Percentiles rank a stretch among this genome's conserved stretches.
Evolutionary conservation across 2,329 filamentous ascomycete species (phyloP).

Genomic region (Xylariaceae sp.): DNA sequence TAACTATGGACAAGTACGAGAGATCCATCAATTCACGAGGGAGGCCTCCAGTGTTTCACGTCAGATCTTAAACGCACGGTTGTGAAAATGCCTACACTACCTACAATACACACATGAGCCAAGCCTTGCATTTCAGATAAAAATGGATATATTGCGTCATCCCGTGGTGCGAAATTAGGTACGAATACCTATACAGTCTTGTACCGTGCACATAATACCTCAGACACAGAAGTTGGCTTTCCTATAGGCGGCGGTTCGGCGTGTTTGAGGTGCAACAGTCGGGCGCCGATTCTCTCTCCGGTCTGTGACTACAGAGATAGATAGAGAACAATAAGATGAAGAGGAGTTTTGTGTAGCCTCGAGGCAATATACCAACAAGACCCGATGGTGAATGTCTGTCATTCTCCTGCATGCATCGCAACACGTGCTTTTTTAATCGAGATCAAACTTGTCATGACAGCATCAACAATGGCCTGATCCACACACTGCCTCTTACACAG

Average conservation of each 20-base stretch:
- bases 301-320: not conserved
- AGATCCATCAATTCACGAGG: not conserved
- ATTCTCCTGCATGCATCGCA: constrained; percentile 16
- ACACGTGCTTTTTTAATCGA: constrained; percentile 15
- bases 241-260: too few species aligned
- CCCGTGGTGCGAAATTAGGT: not conserved
- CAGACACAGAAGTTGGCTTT: not conserved
- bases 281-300: not conserved
- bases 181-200: not conserved
- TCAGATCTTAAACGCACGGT: not conserved
- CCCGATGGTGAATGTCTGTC: constrained; percentile 11
- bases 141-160: constrained; percentile 1
- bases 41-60: not conserved
- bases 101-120: too few species aligned
- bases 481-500: constrained; percentile 1
- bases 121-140: not conserved
- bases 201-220: not conserved
- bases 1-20: not conserved
- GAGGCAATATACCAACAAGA: constrained; percentile 2
- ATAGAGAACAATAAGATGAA: not conserved
- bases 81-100: not conserved
- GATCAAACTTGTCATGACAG: constrained; percentile 15
- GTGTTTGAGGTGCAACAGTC: not conserved
- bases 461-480: constrained; percentile 11
- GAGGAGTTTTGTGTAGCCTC: constrained; percentile 8